phyloP scores from a whole-genome alignment of 305 asterid species.

The Plantago lanceolata region DNA sequence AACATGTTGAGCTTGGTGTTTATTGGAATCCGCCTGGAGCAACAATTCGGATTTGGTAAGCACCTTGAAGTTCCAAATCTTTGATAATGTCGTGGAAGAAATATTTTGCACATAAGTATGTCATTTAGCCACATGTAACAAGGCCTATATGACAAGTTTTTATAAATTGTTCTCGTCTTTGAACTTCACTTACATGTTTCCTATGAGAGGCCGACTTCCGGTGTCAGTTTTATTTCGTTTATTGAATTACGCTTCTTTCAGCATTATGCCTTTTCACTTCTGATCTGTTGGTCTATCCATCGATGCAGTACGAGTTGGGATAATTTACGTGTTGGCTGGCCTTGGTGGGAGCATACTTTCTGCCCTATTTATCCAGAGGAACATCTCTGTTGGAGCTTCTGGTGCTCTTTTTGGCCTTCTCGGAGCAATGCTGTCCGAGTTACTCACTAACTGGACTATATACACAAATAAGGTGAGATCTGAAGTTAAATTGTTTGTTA shows the following conservation, averaged over 20 bases:
- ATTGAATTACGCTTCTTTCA: too few species aligned
- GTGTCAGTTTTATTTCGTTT: not conserved
- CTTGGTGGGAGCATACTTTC: slow-evolving; percentile 76
- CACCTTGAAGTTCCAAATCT: not conserved
- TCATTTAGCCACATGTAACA: not conserved
- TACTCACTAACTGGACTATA: slow-evolving; percentile 73
- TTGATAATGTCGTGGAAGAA: too few species aligned
- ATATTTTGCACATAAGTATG: not conserved
- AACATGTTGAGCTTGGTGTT: slow-evolving; percentile 63
- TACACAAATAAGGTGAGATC: slow-evolving; percentile 58
- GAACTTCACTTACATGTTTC: not conserved
- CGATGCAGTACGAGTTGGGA: slow-evolving; percentile 61
- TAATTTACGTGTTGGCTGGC: slow-evolving; percentile 61
- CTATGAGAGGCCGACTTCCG: not conserved
- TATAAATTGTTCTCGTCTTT: not conserved
- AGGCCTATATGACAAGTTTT: not conserved
- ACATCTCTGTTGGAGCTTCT: slow-evolving; percentile 79
- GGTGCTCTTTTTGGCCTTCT: slow-evolving; percentile 83
- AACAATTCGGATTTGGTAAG: slow-evolving; percentile 68
- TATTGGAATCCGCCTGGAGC: slow-evolving; percentile 65
- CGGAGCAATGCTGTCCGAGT: slow-evolving; percentile 77
- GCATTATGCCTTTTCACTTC: slow-evolving; percentile 1
- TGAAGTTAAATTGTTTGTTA: slow-evolving; percentile 1
- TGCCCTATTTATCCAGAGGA: slow-evolving; percentile 54
- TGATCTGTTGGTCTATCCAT: slow-evolving; percentile 14